A percentile compares a stretch with the other conserved stretches of the same genome.
phyloP scores from a whole-genome alignment of 805 yeast genomes.

The Torulaspora quercuum region DNA sequence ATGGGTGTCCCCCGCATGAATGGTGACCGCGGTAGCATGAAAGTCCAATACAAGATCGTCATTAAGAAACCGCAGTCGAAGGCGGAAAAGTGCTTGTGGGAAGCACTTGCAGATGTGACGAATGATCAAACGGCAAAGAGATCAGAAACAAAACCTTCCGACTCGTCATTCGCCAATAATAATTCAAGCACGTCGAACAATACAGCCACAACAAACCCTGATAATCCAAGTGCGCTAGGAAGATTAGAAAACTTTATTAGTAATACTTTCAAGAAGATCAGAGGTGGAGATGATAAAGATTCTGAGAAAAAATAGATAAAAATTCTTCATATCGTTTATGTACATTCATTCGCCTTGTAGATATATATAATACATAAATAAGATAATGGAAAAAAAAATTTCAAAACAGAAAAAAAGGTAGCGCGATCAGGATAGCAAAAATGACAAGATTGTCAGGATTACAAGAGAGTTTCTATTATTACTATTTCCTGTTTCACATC shows the following conservation, averaged over 20 bases:
- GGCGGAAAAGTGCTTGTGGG: slow-evolving; percentile 83
- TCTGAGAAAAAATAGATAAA: slow-evolving; percentile 1
- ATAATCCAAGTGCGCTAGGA: slow-evolving; percentile 40
- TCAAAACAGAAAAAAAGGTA: no score
- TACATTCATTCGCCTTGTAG: slow-evolving; percentile 5
- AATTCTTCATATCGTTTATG: slow-evolving; percentile 1
- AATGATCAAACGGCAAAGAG: slow-evolving; percentile 78
- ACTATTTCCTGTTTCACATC: slow-evolving; percentile 61
- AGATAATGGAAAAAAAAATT: no score
- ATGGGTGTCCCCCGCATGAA: slow-evolving; percentile 77
- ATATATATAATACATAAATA: no score
- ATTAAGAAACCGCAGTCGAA: slow-evolving; percentile 74
- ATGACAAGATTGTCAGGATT: slow-evolving; percentile 12
- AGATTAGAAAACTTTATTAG: slow-evolving; percentile 57
- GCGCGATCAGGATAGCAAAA: no score
- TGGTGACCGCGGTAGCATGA: slow-evolving; percentile 73
- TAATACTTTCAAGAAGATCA: slow-evolving; percentile 52
- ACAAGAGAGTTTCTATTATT: slow-evolving; percentile 41
- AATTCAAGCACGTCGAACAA: slow-evolving; percentile 3
- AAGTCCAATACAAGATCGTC: slow-evolving; percentile 66
- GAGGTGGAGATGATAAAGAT: slow-evolving; percentile 26
- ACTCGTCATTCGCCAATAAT: slow-evolving; percentile 1
- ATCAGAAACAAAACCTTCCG: slow-evolving; percentile 28
- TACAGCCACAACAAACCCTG: slow-evolving; percentile 21
- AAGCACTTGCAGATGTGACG: slow-evolving; percentile 89